Percentiles rank a stretch among this genome's conserved stretches.
Conservation (phyloP, 257 asterid genomes). For the Mitragyna speciosa region DNA sequence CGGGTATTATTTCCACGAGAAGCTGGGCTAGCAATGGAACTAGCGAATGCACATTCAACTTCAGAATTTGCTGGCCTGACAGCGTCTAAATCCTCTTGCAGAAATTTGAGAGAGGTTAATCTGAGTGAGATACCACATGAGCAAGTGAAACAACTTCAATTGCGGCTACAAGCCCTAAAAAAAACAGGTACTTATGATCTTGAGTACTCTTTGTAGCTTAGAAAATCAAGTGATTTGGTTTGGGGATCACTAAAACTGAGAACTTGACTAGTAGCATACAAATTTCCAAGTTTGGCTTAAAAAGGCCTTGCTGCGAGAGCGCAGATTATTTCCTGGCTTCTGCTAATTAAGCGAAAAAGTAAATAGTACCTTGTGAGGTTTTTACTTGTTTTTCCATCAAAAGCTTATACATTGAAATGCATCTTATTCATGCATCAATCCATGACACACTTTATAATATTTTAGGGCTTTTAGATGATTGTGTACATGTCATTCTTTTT, state of each 20-base stretch:
- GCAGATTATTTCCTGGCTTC: neutral
- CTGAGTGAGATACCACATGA: constrained; percentile 72
- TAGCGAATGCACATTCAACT: constrained; percentile 72
- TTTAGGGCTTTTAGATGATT: neutral
- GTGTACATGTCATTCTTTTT: neutral
- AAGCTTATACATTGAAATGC: neutral
- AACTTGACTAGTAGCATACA: no score
- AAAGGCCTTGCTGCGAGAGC: no score
- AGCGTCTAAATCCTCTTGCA: constrained; percentile 44
- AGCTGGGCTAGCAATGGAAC: constrained; percentile 84
- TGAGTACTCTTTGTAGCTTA: neutral
- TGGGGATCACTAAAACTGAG: neutral
- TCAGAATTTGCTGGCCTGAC: constrained; percentile 66
- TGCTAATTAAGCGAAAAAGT: neutral
- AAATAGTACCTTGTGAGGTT: neutral
- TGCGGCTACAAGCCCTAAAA: constrained; percentile 64
- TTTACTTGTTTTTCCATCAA: neutral
- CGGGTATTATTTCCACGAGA: constrained; percentile 67
- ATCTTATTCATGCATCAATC: neutral
- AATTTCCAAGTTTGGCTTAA: neutral
- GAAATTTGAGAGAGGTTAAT: constrained; percentile 59
- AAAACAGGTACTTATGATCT: constrained; percentile 61
- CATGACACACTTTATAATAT: neutral
- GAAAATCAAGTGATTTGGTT: neutral
- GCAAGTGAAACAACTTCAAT: constrained; percentile 67